Percentiles rank a stretch among this genome's conserved stretches.
These are phyloP conservation scores for Globisporangium yorkense DNA, from an alignment of 352 stramenopile genomes.

Conservation along the genomic window DNA sequence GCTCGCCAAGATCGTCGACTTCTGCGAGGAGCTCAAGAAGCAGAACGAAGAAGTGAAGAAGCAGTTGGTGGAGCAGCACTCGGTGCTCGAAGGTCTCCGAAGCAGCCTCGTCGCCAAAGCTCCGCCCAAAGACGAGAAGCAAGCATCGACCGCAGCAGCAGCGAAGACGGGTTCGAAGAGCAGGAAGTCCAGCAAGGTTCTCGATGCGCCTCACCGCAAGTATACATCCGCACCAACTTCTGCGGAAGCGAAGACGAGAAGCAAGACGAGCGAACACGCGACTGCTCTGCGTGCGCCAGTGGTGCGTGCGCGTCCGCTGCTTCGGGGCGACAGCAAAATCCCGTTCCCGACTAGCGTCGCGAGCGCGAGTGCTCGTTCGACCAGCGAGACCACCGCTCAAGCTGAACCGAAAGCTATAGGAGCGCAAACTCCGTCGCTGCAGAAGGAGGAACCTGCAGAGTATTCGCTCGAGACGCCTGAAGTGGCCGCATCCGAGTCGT, in stretches of 20 bases:
- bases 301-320: slow-evolving; percentile 14
- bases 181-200: background rate
- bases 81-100: slow-evolving; percentile 27
- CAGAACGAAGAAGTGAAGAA: slow-evolving; percentile 56
- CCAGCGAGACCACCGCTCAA: background rate
- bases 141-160: slow-evolving; percentile 6
- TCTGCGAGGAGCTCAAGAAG: slow-evolving; percentile 48
- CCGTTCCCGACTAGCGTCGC: slow-evolving; percentile 13
- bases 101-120: slow-evolving; percentile 1
- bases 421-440: no score
- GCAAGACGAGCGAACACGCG: background rate
- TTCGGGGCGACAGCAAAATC: slow-evolving; percentile 27
- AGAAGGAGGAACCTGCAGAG: no score
- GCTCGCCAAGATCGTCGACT: slow-evolving; percentile 41
- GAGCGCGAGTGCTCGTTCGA: background rate
- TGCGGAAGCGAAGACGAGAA: background rate
- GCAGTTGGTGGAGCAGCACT: slow-evolving; percentile 39
- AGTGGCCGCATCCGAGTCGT: no score
- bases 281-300: background rate
- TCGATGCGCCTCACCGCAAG: background rate
- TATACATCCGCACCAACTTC: background rate
- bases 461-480: background rate
- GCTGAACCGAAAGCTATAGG: background rate
- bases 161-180: background rate
- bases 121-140: background rate